These are phyloP conservation scores for Aspergillus tubingensis DNA, from an alignment of 2,329 filamentous ascomycete genomes.

Conservation along the genomic window DNA sequence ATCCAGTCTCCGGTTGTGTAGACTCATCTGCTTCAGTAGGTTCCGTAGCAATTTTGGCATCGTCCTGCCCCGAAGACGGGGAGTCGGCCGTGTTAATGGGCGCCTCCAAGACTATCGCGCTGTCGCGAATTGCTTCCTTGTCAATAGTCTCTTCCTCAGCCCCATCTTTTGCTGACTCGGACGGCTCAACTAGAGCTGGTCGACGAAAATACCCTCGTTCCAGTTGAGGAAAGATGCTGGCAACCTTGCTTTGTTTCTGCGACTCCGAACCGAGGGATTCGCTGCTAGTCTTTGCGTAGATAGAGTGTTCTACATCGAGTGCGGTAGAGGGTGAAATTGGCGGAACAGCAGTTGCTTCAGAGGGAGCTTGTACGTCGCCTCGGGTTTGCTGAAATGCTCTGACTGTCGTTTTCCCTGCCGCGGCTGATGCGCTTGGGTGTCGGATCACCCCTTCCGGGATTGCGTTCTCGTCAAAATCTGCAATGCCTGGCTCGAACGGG, in stretches of 20 bases:
- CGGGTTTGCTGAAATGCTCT: constrained; percentile 23
- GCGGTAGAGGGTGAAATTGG: constrained; percentile 8
- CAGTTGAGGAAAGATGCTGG: constrained; percentile 39
- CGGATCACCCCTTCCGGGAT: constrained; percentile 27
- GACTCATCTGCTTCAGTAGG: constrained; percentile 8
- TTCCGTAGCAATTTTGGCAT: constrained; percentile 11
- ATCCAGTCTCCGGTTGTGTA: constrained; percentile 11
- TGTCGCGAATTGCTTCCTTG: constrained; percentile 44
- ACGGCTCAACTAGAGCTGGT: constrained; percentile 22
- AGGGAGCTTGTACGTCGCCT: neutral
- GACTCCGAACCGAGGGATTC: constrained; percentile 12
- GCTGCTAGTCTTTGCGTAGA: constrained; percentile 18
- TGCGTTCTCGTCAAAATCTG: constrained; percentile 31
- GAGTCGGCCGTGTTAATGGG: constrained; percentile 35
- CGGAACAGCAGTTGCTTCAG: neutral
- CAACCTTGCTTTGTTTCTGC: constrained; percentile 32
- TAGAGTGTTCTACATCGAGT: constrained; percentile 8
- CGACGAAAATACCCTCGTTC: constrained; percentile 37
- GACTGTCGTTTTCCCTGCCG: constrained; percentile 30
- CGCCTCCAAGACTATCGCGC: constrained; percentile 49
- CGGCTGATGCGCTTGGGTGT: constrained; percentile 14
- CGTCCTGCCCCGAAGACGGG: constrained; percentile 10
- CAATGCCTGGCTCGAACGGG: constrained; percentile 26
- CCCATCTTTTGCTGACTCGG: constrained; percentile 39
- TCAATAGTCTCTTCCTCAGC: constrained; percentile 42